Conservation (phyloP, 192 early-diverging fungal genomes). For the Allomyces arbusculus region DNA sequence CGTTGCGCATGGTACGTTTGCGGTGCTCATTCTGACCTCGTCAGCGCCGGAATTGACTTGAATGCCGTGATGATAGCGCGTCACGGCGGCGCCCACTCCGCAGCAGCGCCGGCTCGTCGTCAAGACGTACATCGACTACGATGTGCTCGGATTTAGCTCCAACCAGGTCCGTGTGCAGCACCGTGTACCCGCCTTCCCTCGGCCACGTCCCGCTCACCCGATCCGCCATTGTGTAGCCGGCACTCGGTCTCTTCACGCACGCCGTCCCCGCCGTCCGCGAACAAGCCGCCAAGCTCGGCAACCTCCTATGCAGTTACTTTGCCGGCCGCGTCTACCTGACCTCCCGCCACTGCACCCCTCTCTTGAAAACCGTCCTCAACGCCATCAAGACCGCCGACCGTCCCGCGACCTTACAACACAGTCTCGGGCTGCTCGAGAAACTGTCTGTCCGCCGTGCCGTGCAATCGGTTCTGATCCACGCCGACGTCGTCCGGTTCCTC, state of each 20-base stretch:
- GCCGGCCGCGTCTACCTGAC: neutral
- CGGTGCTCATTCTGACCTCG: too few species aligned
- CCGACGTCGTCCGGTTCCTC: neutral
- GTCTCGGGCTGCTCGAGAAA: neutral
- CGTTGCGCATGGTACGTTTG: constrained; percentile 11
- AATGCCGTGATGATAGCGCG: neutral
- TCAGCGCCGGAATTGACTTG: too few species aligned
- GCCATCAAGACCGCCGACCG: neutral
- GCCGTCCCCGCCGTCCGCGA: neutral
- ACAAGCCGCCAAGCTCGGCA: neutral
- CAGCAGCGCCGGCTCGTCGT: constrained; percentile 6
- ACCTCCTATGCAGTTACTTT: neutral
- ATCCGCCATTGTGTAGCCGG: too few species aligned
- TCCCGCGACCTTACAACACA: neutral
- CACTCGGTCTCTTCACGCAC: neutral
- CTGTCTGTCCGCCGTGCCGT: neutral
- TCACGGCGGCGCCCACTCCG: neutral
- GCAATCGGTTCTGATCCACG: neutral
- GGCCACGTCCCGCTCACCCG: too few species aligned
- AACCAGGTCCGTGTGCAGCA: constrained; percentile 4
- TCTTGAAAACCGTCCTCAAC: neutral
- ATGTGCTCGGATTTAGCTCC: constrained; percentile 10
- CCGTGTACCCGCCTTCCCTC: too few species aligned
- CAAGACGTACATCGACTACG: constrained; percentile 8
- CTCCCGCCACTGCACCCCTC: neutral